Percentiles rank a stretch among this genome's conserved stretches.
phyloP scores from a whole-genome alignment of 2,329 filamentous ascomycete genomes.

The Amylocarpus encephaloides region DNA sequence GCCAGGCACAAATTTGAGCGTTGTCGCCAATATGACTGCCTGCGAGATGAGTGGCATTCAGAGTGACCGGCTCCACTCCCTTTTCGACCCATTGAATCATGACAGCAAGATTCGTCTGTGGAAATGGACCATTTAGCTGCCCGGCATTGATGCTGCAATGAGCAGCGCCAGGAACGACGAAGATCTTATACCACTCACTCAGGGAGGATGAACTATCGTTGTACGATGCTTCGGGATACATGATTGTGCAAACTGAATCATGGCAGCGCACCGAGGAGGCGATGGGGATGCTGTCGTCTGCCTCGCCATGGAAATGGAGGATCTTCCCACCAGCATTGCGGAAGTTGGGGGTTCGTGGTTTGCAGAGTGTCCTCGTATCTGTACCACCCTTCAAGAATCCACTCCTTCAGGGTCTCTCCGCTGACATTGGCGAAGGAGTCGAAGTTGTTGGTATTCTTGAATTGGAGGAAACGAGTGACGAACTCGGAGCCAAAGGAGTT shows the following conservation, averaged over 20 bases:
- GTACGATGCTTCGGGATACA: conserved; percentile 39
- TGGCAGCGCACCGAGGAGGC: conserved; percentile 50
- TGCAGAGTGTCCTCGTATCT: conserved; percentile 46
- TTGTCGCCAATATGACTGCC: conserved; percentile 31
- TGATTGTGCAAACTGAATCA: conserved; percentile 44
- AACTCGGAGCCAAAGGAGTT: conserved; percentile 32
- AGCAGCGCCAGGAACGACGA: conserved; percentile 46
- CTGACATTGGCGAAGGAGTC: conserved; percentile 41
- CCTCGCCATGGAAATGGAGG: conserved; percentile 53
- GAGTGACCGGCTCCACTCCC: conserved; percentile 34
- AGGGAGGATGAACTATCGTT: conserved; percentile 37
- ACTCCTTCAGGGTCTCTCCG: conserved; percentile 50
- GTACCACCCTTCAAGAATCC: conserved; percentile 45
- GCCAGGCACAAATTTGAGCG: conserved; percentile 36
- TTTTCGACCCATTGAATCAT: conserved; percentile 65
- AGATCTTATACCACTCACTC: conserved; percentile 48
- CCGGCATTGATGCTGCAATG: conserved; percentile 43
- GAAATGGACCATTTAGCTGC: conserved; percentile 32
- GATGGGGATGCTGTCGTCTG: conserved; percentile 45
- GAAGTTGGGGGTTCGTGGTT: conserved; percentile 46
- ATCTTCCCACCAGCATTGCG: conserved; percentile 46
- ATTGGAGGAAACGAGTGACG: conserved; percentile 38
- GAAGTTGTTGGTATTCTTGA: conserved; percentile 36
- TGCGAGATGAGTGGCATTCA: conserved; percentile 36
- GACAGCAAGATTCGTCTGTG: conserved; percentile 58